Evolutionary conservation across 495 filamentous ascomycete genomes (phyloP).

Genomic region (Penicillium coprophilum): DNA sequence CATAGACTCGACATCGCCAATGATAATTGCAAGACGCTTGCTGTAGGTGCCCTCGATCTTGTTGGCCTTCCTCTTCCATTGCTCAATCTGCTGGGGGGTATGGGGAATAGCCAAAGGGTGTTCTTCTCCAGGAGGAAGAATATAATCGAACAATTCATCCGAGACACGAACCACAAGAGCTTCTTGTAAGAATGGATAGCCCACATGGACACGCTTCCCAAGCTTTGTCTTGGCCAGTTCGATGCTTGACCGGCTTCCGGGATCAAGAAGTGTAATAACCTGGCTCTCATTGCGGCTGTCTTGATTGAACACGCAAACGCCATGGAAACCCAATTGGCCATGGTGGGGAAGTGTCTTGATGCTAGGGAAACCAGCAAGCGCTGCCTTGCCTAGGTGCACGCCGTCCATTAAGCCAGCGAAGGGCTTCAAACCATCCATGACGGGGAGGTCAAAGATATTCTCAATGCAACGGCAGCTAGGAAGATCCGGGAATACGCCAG

Average conservation of each 20-base stretch:
- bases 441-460: slow-evolving; percentile 92
- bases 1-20: slow-evolving; percentile 82
- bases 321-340: slow-evolving; percentile 81
- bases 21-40: slow-evolving; percentile 84
- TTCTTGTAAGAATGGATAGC: slow-evolving; percentile 95
- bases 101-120: slow-evolving; percentile 68
- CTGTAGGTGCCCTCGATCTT: slow-evolving; percentile 84
- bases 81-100: slow-evolving; percentile 71
- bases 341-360: slow-evolving; percentile 78
- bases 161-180: slow-evolving; percentile 84
- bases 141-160: slow-evolving; percentile 91
- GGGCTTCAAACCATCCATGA: slow-evolving; percentile 85
- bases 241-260: slow-evolving; percentile 66
- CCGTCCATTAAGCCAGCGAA: slow-evolving; percentile 85
- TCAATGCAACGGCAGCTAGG: slow-evolving; percentile 84
- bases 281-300: slow-evolving; percentile 97
- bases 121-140: slow-evolving; percentile 59
- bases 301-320: slow-evolving; percentile 94
- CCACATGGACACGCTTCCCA: slow-evolving; percentile 83
- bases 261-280: slow-evolving; percentile 78
- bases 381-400: slow-evolving; percentile 73
- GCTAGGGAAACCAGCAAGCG: slow-evolving; percentile 90
- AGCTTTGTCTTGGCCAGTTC: slow-evolving; percentile 75
- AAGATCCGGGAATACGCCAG: slow-evolving; percentile 89
- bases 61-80: slow-evolving; percentile 79